Percentiles rank a stretch among this genome's conserved stretches.
Evolutionary conservation across 78 protist species (phyloP).

Genomic region (Speleostelium caveatum): DNA sequence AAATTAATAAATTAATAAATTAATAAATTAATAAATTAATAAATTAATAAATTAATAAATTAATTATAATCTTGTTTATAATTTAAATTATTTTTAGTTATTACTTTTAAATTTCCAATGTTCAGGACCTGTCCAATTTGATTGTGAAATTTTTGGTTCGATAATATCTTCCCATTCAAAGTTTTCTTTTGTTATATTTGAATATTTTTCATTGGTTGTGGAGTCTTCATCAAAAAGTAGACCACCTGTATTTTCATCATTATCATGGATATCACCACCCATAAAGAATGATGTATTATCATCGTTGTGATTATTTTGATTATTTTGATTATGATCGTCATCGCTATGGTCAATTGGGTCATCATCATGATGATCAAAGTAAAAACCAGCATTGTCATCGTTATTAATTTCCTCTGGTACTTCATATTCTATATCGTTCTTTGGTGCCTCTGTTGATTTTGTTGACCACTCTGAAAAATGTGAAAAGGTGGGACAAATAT

Average conservation of each 20-base stretch:
- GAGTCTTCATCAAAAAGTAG: background rate
- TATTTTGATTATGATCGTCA: background rate
- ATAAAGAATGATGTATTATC: background rate
- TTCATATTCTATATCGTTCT: background rate
- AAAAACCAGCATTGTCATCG: slow-evolving; percentile 31
- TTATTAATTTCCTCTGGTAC: slow-evolving; percentile 31
- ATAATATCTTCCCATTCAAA: slow-evolving; percentile 32
- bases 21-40: too few relatives aligned
- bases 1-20: too few relatives aligned
- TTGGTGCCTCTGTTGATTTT: background rate
- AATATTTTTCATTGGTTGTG: slow-evolving; percentile 3
- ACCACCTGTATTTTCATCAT: background rate
- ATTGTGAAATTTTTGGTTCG: slow-evolving; percentile 16
- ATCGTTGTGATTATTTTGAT: slow-evolving; percentile 21
- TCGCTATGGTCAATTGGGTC: slow-evolving; percentile 26
- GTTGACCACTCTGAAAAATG: slow-evolving; percentile 32
- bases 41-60: too few relatives aligned
- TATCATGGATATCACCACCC: background rate
- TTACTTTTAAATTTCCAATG: slow-evolving; percentile 83
- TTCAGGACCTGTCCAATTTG: slow-evolving; percentile 88
- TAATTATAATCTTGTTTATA: background rate
- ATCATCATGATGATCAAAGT: slow-evolving; percentile 4
- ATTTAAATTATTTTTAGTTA: background rate
- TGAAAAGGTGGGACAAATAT: slow-evolving; percentile 41
- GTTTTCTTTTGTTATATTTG: background rate